Percentiles rank a stretch among this genome's conserved stretches.
Evolutionary conservation across 345 rosid genomes (phyloP).

Genomic region (Rhodamnia argentea): DNA sequence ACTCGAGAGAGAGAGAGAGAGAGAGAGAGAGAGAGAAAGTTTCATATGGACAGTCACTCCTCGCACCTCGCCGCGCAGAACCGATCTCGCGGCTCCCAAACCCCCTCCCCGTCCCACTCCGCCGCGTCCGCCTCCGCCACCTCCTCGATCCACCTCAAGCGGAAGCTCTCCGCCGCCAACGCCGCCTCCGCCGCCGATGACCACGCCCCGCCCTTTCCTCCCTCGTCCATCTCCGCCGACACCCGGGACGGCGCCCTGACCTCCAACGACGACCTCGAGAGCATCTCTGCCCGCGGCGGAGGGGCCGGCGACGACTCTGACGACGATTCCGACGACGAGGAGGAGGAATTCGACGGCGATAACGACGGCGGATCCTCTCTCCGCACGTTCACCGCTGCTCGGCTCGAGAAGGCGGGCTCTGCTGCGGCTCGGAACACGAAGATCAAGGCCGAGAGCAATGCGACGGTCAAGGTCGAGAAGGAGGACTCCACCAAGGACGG

Average conservation of each 20-base stretch:
- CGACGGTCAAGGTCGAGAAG: slow-evolving; percentile 68
- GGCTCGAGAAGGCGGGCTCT: slow-evolving; percentile 46
- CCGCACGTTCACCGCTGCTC: slow-evolving; percentile 76
- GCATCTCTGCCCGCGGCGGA: slow-evolving; percentile 90
- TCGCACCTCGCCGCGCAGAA: slow-evolving; percentile 76
- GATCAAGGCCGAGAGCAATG: slow-evolving; percentile 46
- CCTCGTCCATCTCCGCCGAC: slow-evolving; percentile 88
- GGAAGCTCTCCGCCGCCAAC: slow-evolving; percentile 74
- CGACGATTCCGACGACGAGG: slow-evolving; percentile 74
- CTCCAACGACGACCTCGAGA: slow-evolving; percentile 95
- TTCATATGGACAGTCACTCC: slow-evolving; percentile 48
- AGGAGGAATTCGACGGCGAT: slow-evolving; percentile 49
- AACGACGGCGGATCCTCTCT: slow-evolving; percentile 68
- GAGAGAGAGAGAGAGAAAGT: not conserved
- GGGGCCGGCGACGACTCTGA: slow-evolving; percentile 80
- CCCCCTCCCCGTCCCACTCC: slow-evolving; percentile 92
- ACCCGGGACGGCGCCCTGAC: slow-evolving; percentile 91
- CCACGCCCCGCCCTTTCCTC: slow-evolving; percentile 74
- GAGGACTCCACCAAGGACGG: slow-evolving; percentile 58
- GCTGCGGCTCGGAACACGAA: slow-evolving; percentile 43
- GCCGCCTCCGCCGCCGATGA: slow-evolving; percentile 63
- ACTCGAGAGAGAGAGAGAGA: not conserved
- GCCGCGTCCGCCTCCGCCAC: slow-evolving; percentile 99
- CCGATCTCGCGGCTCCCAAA: slow-evolving; percentile 86
- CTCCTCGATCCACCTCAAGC: slow-evolving; percentile 80